Evolutionary conservation across 1,284 basidiomycete species (phyloP), one percentile per base, ranked within the genome.

Genomic region (Ustilago esculenta): DNA sequence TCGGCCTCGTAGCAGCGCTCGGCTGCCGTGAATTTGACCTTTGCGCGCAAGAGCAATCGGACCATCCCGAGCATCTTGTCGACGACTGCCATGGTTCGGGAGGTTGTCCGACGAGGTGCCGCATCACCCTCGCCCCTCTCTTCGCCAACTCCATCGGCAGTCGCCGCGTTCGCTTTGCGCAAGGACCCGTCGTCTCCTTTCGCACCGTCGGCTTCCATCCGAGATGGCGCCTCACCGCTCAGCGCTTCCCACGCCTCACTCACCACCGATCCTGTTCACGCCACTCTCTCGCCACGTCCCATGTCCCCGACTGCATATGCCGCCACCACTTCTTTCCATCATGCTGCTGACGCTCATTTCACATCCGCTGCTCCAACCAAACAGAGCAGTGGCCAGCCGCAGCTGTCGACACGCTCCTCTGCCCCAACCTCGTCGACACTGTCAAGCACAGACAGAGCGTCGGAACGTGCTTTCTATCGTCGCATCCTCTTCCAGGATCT

Each of bases 401-500:
- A 32, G 50, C 42, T 23, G 11, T 35, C 32, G 4, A 12, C 10
- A 35, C 27, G 35, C 33, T 20, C 45, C n/a, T 17, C 47, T 18
- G 20, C 46, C 9, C 14, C 24, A 3, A 5, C 46, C 14, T 40
- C 46, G 27, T 32, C 33, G 3, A 17, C 36, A 8, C 5, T 41
- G 6, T 35, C 44, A 17, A 45, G 42, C 15, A 25, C 25, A 9
- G 66, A 58, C 37, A 48, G 36, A 15, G 39, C 43, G 11, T 36
- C 51, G 10, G 67, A 70, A 36, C 51, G 51, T 3, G 60, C 56
- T 3, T 66, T 71, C 44, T 71, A 66, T 41, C 61, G 68, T 20
- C 68, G 68, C 25, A 57, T 71, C 20, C 57, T 71, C 29, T 71
- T 71, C 25, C 61, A 65, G 27, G 39, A 71, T 36, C 57, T 71